These are phyloP conservation scores for Podospora pseudoanserina DNA, from an alignment of 495 filamentous ascomycete species.

Conservation along the genomic window DNA sequence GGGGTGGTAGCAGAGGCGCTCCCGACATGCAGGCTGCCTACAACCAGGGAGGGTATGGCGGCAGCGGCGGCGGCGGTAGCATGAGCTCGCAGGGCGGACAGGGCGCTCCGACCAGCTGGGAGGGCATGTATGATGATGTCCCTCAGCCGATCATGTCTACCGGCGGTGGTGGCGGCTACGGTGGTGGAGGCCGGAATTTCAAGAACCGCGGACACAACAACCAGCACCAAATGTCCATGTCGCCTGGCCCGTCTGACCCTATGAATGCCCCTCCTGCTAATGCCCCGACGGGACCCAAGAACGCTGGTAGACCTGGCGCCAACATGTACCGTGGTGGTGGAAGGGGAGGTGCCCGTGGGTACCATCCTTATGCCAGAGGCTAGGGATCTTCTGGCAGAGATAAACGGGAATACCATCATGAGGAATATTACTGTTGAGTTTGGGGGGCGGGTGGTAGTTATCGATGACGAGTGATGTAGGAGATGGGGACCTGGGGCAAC, in stretches of 20 bases:
- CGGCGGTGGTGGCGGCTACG: constrained; percentile 51
- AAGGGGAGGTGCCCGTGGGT: constrained; percentile 67
- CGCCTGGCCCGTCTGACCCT: constrained; percentile 34
- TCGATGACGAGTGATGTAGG: neutral
- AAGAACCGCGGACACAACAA: constrained; percentile 33
- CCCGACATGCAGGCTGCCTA: constrained; percentile 28
- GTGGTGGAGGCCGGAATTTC: constrained; percentile 53
- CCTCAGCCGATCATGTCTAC: constrained; percentile 72
- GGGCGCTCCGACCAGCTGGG: constrained; percentile 74
- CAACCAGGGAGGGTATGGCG: constrained; percentile 41
- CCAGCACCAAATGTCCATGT: constrained; percentile 27
- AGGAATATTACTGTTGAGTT: neutral
- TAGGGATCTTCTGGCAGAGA: constrained; percentile 13
- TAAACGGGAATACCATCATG: neutral
- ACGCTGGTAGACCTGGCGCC: constrained; percentile 86
- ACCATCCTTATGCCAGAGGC: constrained; percentile 68
- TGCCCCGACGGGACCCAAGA: constrained; percentile 94
- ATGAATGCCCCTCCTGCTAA: constrained; percentile 76
- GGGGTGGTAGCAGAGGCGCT: constrained; percentile 34
- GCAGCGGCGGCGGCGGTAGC: constrained; percentile 20
- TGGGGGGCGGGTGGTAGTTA: neutral
- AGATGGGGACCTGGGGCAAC: neutral
- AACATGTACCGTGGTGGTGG: constrained; percentile 88
- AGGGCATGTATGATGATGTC: constrained; percentile 99
- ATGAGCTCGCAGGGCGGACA: constrained; percentile 15